Percentiles rank a stretch among this genome's conserved stretches.
Evolutionary conservation across 192 early-diverging fungal genomes (phyloP).

Genomic region (Coemansia sp.): DNA sequence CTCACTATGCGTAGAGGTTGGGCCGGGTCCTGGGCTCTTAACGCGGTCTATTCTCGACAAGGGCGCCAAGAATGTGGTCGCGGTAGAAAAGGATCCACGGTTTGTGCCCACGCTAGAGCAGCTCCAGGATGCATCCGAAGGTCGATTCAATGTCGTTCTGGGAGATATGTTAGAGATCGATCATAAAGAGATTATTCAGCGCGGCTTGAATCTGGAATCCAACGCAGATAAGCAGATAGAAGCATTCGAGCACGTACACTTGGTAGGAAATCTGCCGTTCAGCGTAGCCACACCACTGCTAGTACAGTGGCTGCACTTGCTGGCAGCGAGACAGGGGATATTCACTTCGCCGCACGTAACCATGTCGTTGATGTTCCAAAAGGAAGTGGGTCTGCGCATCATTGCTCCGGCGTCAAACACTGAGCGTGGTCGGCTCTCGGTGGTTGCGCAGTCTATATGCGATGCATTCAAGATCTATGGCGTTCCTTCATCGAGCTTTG

Average conservation of each 20-base stretch:
- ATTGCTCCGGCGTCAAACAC: slow-evolving; percentile 56
- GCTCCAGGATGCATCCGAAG: slow-evolving; percentile 67
- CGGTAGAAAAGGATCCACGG: slow-evolving; percentile 71
- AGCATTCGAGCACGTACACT: slow-evolving; percentile 53
- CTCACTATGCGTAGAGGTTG: slow-evolving; percentile 73
- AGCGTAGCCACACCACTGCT: slow-evolving; percentile 72
- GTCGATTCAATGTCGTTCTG: slow-evolving; percentile 59
- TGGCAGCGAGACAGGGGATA: slow-evolving; percentile 60
- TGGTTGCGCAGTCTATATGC: slow-evolving; percentile 73
- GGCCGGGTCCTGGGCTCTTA: slow-evolving; percentile 76
- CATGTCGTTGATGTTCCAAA: slow-evolving; percentile 87
- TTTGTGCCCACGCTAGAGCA: slow-evolving; percentile 73
- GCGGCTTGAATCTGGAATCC: slow-evolving; percentile 21
- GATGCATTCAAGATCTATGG: slow-evolving; percentile 64
- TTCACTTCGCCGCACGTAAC: slow-evolving; percentile 57
- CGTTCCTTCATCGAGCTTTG: slow-evolving; percentile 65
- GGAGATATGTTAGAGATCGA: slow-evolving; percentile 68
- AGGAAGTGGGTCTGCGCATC: slow-evolving; percentile 73
- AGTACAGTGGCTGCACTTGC: slow-evolving; percentile 70
- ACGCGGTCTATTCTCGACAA: slow-evolving; percentile 76
- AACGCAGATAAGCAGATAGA: slow-evolving; percentile 15
- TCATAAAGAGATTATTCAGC: slow-evolving; percentile 57
- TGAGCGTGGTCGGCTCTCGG: slow-evolving; percentile 66
- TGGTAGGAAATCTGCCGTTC: slow-evolving; percentile 83
- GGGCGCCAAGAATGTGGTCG: slow-evolving; percentile 65